Evolutionary conservation across 1,139 yeast species (phyloP).

Genomic region (Nakaseomyces delphensis): DNA sequence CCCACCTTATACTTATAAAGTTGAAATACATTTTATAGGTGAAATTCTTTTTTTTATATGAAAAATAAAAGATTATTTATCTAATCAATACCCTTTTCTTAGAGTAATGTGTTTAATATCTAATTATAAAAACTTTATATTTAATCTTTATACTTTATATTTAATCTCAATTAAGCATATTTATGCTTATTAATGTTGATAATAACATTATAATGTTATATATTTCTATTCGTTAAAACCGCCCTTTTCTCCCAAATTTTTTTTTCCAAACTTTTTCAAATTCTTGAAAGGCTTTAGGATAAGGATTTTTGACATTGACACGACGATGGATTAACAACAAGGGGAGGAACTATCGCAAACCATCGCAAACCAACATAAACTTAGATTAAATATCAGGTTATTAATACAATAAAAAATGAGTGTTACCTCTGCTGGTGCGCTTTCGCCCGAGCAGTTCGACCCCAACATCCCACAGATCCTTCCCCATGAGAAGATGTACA

Average conservation of each 20-base stretch:
- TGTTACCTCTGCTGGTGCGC: conserved; percentile 1
- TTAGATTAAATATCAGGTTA: not conserved
- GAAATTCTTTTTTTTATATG: not conserved
- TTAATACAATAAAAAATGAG: not conserved
- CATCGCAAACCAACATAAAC: not conserved
- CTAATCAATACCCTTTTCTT: not conserved
- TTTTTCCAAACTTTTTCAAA: too few relatives aligned
- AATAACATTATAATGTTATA: too few relatives aligned
- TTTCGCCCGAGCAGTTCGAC: conserved; percentile 15
- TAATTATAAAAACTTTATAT: too few relatives aligned
- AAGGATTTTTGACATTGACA: not conserved
- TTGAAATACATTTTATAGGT: too few relatives aligned
- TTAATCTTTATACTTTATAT: too few relatives aligned
- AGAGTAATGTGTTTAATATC: not conserved
- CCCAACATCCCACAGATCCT: conserved; percentile 46
- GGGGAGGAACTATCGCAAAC: not conserved
- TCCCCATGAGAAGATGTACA: conserved; percentile 58
- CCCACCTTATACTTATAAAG: not conserved
- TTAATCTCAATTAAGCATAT: too few relatives aligned
- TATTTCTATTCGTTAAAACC: not conserved
- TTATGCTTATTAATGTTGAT: too few relatives aligned
- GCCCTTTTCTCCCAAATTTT: too few relatives aligned
- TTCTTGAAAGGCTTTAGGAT: too few relatives aligned
- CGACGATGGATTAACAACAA: not conserved
- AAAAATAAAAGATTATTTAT: not conserved